phyloP scores from a whole-genome alignment of 805 yeast genomes.

The Metschnikowia shivogae region DNA sequence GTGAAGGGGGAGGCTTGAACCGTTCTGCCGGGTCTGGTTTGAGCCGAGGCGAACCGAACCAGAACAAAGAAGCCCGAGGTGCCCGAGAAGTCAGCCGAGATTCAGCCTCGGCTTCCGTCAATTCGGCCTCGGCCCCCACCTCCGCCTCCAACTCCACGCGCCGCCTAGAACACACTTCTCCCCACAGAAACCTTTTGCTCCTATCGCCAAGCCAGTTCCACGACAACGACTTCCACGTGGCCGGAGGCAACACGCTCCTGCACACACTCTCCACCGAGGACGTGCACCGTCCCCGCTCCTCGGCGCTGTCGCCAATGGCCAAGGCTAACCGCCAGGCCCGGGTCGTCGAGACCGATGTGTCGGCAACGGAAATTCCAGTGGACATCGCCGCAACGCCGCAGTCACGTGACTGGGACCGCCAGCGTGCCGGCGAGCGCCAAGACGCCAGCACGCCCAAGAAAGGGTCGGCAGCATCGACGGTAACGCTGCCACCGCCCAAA shows the following conservation, averaged over 20 bases:
- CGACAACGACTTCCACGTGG: conserved; percentile 29
- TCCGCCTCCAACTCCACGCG: neutral
- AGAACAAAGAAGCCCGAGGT: neutral
- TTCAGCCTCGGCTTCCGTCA: neutral
- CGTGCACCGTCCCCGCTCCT: conserved; percentile 22
- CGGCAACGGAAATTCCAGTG: conserved; percentile 5
- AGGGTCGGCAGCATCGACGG: neutral
- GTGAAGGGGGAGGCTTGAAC: too few relatives aligned
- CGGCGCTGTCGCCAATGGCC: conserved; percentile 39
- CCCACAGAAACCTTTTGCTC: conserved; percentile 31
- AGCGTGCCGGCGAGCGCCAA: neutral
- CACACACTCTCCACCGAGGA: conserved; percentile 17
- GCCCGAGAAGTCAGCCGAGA: too few relatives aligned
- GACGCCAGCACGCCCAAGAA: conserved; percentile 17
- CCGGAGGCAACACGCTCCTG: conserved; percentile 10
- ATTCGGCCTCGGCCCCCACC: too few relatives aligned
- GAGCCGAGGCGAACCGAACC: too few relatives aligned
- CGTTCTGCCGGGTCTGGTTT: too few relatives aligned
- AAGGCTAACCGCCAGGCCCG: conserved; percentile 43
- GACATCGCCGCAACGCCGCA: neutral
- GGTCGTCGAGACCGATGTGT: conserved; percentile 35
- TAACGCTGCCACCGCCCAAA: conserved; percentile 40
- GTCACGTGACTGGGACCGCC: neutral
- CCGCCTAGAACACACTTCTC: conserved; percentile 7
- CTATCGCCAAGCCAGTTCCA: conserved; percentile 38